Evolutionary conservation across 2,329 filamentous ascomycete genomes (phyloP).

Genomic region (Xylaria hypoxylon): DNA sequence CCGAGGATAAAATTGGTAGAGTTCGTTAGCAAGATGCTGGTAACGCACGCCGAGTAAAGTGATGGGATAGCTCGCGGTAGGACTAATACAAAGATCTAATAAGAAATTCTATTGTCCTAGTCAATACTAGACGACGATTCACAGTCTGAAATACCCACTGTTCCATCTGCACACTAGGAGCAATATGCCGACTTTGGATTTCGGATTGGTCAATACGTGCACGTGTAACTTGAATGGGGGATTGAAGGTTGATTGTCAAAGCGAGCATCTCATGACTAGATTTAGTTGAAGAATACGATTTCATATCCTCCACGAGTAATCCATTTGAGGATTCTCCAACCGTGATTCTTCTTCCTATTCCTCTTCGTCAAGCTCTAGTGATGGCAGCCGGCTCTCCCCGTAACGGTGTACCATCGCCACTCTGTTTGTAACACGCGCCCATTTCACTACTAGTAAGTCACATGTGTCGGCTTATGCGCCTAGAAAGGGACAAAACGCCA

Average conservation of each 20-base stretch:
- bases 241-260: constrained; percentile 5
- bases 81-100: constrained; percentile 12
- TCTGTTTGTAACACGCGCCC: neutral
- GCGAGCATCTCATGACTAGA: constrained; percentile 9
- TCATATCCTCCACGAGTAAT: neutral
- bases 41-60: constrained; percentile 7
- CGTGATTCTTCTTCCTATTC: neutral
- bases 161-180: constrained; percentile 11
- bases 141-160: neutral
- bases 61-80: constrained; percentile 9
- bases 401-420: constrained; percentile 2
- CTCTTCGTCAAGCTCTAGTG: constrained; percentile 4
- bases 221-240: no score
- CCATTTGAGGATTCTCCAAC: neutral
- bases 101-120: constrained; percentile 13
- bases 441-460: neutral
- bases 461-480: neutral
- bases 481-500: neutral
- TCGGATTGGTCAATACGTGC: neutral
- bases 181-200: constrained; percentile 16
- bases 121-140: neutral
- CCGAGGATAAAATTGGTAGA: neutral
- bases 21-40: neutral
- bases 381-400: neutral
- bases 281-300: neutral